Evolutionary conservation across 306 rosid species (phyloP).

Genomic region (Cajanus cajan): DNA sequence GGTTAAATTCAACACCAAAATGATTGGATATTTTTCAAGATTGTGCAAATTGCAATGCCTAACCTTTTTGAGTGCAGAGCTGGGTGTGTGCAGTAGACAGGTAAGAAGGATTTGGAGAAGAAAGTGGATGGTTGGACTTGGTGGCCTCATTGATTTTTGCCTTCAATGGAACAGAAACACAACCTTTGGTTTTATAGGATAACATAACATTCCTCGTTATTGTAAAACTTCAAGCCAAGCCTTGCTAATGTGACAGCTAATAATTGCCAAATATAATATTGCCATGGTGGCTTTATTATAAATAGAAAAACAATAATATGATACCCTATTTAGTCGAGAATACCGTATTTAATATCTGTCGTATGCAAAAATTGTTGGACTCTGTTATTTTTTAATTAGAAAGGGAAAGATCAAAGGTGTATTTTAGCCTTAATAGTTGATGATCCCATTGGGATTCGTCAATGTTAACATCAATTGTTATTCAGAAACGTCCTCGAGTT

Average conservation of each 20-base stretch:
- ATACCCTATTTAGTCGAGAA: too few species aligned
- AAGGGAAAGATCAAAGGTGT: not conserved
- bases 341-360: too few species aligned
- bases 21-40: not conserved
- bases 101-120: conserved; percentile 41
- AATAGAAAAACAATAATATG: not conserved
- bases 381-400: not conserved
- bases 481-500: not conserved
- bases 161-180: conserved; percentile 37
- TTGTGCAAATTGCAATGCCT: conserved; percentile 36
- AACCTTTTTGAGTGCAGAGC: conserved; percentile 63
- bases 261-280: not conserved
- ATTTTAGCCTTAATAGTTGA: not conserved
- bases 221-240: not conserved
- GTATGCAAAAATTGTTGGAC: not conserved
- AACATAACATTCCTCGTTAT: not conserved
- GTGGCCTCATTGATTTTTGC: conserved; percentile 39
- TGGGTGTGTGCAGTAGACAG: conserved; percentile 37
- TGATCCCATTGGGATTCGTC: not conserved
- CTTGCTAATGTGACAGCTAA: not conserved
- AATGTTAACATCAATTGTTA: not conserved
- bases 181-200: conserved; percentile 12
- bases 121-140: conserved; percentile 17
- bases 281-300: not conserved
- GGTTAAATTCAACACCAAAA: not conserved